Conservation (phyloP, 129 eudicot species). For the Artemisia tridentata region DNA sequence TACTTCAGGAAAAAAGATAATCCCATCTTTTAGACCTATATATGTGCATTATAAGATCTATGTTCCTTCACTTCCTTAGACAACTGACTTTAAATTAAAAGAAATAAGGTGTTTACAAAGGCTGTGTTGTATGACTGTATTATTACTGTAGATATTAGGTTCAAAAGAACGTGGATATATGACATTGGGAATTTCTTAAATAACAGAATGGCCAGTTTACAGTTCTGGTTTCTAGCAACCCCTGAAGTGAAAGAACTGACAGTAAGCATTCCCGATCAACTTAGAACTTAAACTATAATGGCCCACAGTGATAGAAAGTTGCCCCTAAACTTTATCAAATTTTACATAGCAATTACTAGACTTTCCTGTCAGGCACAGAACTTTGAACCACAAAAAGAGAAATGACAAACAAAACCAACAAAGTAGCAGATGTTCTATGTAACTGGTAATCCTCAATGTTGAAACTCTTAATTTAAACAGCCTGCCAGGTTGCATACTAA, state of each 20-base stretch:
- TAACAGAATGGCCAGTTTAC: background rate
- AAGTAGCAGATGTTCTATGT: background rate
- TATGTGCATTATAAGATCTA: background rate
- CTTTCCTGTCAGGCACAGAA: background rate
- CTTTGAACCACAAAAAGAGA: background rate
- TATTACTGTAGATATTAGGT: slow-evolving; percentile 3
- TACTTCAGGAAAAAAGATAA: background rate
- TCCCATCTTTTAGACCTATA: background rate
- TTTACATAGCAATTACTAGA: background rate
- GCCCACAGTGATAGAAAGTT: background rate
- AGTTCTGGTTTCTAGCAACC: background rate
- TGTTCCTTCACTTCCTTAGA: background rate
- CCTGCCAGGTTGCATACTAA: background rate
- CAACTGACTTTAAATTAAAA: background rate
- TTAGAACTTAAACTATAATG: too few relatives aligned
- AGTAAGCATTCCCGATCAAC: background rate
- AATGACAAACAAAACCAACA: background rate
- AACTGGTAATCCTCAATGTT: background rate
- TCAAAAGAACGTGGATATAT: background rate
- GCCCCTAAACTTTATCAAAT: background rate
- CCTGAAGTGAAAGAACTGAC: background rate
- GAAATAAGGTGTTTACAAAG: background rate
- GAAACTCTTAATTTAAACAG: background rate
- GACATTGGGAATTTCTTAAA: too few relatives aligned
- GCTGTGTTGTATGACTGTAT: background rate